phyloP scores from a whole-genome alignment of 148 eudicot species.

The Suaeda aralocaspica region DNA sequence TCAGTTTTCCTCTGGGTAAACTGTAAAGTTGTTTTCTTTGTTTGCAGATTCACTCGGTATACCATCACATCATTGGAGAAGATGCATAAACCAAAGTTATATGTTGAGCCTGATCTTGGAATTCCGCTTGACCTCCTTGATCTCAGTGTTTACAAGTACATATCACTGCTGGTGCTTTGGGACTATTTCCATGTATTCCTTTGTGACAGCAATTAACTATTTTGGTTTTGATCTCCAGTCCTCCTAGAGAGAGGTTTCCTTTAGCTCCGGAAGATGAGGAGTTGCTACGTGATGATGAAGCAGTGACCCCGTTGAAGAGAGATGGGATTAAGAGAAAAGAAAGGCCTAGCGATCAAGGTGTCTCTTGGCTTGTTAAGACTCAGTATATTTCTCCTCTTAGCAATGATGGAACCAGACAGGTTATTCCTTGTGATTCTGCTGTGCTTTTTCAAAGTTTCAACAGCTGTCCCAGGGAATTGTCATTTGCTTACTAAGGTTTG shows the following conservation, averaged over 20 bases:
- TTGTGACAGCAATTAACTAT: background rate
- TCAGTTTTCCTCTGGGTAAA: background rate
- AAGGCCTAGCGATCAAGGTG: slow-evolving; percentile 84
- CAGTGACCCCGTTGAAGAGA: slow-evolving; percentile 69
- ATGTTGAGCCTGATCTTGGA: slow-evolving; percentile 94
- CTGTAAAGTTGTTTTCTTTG: slow-evolving; percentile 12
- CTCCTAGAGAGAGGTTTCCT: slow-evolving; percentile 57
- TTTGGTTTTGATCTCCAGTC: slow-evolving; percentile 35
- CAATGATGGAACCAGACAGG: slow-evolving; percentile 85
- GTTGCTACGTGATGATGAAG: slow-evolving; percentile 77
- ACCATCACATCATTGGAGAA: slow-evolving; percentile 83
- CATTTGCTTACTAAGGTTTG: slow-evolving; percentile 3
- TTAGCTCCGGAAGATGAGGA: slow-evolving; percentile 90
- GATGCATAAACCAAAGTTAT: slow-evolving; percentile 82
- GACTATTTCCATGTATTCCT: slow-evolving; percentile 1
- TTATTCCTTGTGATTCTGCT: slow-evolving; percentile 20
- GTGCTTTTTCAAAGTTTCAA: background rate
- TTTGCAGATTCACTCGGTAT: slow-evolving; percentile 79
- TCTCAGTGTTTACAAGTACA: slow-evolving; percentile 90
- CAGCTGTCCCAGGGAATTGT: background rate
- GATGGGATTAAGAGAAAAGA: slow-evolving; percentile 87
- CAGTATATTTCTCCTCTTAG: slow-evolving; percentile 93
- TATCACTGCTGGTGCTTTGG: slow-evolving; percentile 14
- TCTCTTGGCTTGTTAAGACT: slow-evolving; percentile 97
- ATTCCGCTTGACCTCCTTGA: slow-evolving; percentile 98